Percentiles rank a stretch among this genome's conserved stretches.
Evolutionary conservation across 176 grass and related monocot species (phyloP).

Genomic region (Cenchrus americanus): DNA sequence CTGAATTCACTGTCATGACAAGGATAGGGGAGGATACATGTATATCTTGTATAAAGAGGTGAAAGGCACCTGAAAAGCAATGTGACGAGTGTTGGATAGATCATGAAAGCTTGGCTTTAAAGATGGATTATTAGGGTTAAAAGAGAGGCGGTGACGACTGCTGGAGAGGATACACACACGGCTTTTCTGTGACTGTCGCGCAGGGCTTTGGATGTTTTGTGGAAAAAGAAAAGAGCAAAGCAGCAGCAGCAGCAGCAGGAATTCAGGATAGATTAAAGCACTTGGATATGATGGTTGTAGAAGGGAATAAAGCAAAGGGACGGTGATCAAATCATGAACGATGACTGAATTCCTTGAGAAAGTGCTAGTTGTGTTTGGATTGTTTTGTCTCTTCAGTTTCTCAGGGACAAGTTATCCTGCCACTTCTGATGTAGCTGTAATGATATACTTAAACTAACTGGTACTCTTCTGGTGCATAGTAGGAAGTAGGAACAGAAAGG

Average conservation of each 20-base stretch:
- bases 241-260: not conserved
- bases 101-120: slow-evolving; percentile 33
- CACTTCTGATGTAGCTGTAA: not conserved
- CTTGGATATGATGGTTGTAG: slow-evolving; percentile 15
- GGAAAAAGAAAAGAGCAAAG: slow-evolving; percentile 23
- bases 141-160: slow-evolving; percentile 33
- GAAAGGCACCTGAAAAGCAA: slow-evolving; percentile 23
- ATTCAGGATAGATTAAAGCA: not conserved
- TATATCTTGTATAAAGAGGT: not conserved
- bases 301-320: slow-evolving; percentile 22
- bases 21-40: not conserved
- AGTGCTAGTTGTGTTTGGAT: not conserved
- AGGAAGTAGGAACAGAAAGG: not conserved
- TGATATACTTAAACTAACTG: too few relatives aligned
- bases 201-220: slow-evolving; percentile 32
- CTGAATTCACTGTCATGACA: slow-evolving; percentile 31
- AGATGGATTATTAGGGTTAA: slow-evolving; percentile 19
- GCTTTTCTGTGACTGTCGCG: slow-evolving; percentile 24
- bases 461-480: not conserved
- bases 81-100: not conserved
- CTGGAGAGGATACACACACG: slow-evolving; percentile 5
- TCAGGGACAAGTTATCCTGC: not conserved
- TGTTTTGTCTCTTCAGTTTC: not conserved
- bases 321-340: not conserved
- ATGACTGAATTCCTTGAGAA: not conserved